Base-by-base conservation (phyloP, 2,329 filamentous ascomycete genomes). In the Colletotrichum sp. region DNA sequence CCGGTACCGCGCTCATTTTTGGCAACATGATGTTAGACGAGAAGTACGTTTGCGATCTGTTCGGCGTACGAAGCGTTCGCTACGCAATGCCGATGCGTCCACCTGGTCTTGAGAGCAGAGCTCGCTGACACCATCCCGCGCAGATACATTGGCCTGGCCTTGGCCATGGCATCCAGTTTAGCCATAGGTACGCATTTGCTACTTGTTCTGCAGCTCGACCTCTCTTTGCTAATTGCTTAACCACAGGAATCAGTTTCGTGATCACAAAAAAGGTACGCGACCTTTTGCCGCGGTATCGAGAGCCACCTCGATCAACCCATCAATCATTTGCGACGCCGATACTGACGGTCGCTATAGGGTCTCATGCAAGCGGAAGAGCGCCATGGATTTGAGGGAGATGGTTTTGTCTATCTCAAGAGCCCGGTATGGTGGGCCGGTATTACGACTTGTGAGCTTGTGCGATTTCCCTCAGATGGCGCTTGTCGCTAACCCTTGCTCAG, bases 351-450 rank as follows among this genome's bases (percentile, higher is more conserved):
- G 64, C 70, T 21, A 80, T 18, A 96, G 94, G 96, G 96, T 79
- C 90, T 99, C 80, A 95, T 96, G 85, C 95, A 98, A 85, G 95
- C 96, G 78, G 95, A 95, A 83, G 94, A 98, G 86, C 92, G 93
- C 81, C 96, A 98, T 87, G 98, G 97, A 64, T 99, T 99, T 83
- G 96, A 98, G 84, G 97, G 98, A 80, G 97, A 99, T 81, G 97
- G 97, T 74, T 99, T 95, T 85, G 93, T 95, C 83, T 99, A 99
- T 85, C 86, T 99, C 74, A 95, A 93, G 84, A 99, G 95, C 84
- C 96, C 96, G n/a, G 90, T 96, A 81, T 99, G 97, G 97, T 99
- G 97, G 97, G 95, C 92, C 75, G 97, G 97, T 79, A 98, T 99
- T 80, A 88, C 93, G 79, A 98, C 96, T 82, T 92, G 95, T 98